phyloP scores from a whole-genome alignment of 495 filamentous ascomycete species.

The Pyrenula massariospora region DNA sequence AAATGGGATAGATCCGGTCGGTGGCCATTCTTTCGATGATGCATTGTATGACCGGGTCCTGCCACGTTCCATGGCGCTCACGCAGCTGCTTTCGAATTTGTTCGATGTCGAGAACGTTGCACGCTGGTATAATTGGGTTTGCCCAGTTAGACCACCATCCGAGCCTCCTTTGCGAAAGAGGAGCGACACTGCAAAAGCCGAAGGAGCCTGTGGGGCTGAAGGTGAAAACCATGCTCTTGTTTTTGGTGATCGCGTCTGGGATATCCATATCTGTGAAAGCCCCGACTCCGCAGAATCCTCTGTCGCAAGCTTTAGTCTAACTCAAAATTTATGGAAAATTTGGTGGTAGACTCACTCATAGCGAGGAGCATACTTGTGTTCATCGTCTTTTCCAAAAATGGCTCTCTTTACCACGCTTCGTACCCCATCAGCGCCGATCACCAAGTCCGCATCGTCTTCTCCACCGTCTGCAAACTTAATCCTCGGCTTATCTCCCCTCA shows the following conservation, averaged over 20 bases:
- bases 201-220: too few species aligned
- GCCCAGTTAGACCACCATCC: too few species aligned
- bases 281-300: slow-evolving; percentile 39
- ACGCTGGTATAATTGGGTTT: too few species aligned
- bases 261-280: too few species aligned
- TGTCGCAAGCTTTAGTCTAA: too few species aligned
- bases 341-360: slow-evolving; percentile 24
- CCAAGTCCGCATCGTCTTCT: slow-evolving; percentile 33
- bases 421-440: slow-evolving; percentile 52
- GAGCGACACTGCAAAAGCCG: too few species aligned
- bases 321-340: too few species aligned
- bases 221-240: too few species aligned
- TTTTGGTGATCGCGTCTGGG: too few species aligned
- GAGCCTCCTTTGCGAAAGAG: too few species aligned
- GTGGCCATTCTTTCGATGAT: slow-evolving; percentile 26
- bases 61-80: slow-evolving; percentile 33
- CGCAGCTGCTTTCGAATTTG: too few species aligned
- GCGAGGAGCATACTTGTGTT: slow-evolving; percentile 20
- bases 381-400: slow-evolving; percentile 26
- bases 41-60: slow-evolving; percentile 35
- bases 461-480: slow-evolving; percentile 21
- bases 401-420: slow-evolving; percentile 33
- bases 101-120: too few species aligned
- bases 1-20: slow-evolving; percentile 40
- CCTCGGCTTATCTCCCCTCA: slow-evolving; percentile 6